Conservation (phyloP, 371 early-diverging fungal genomes). For the Lichtheimia ornata region DNA sequence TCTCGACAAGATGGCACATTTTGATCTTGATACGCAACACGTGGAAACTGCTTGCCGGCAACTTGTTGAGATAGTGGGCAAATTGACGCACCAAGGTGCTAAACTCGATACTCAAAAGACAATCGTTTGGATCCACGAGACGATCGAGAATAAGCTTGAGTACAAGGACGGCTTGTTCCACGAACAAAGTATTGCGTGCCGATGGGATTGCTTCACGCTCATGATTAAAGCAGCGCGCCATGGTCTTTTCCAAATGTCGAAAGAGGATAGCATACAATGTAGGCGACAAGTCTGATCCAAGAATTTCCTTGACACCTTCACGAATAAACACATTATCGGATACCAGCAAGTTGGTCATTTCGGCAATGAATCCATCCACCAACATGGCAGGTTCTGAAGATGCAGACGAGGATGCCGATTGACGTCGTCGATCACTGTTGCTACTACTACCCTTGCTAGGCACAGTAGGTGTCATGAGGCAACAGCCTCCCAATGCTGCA, state of each 20-base stretch:
- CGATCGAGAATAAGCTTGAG: conserved; percentile 83
- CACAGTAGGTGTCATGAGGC: neutral
- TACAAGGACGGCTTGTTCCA: conserved; percentile 83
- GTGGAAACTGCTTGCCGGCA: conserved; percentile 56
- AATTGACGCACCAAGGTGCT: conserved; percentile 73
- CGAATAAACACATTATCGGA: conserved; percentile 82
- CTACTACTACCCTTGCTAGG: conserved; percentile 3
- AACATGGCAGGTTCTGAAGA: conserved; percentile 46
- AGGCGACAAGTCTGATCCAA: conserved; percentile 80
- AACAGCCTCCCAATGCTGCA: conserved; percentile 76
- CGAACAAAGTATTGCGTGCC: conserved; percentile 79
- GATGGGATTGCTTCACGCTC: conserved; percentile 71
- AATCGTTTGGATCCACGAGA: conserved; percentile 65
- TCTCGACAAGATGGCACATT: conserved; percentile 83
- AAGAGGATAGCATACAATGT: conserved; percentile 79
- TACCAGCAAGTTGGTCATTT: conserved; percentile 80
- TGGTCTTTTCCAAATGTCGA: conserved; percentile 67
- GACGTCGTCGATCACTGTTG: conserved; percentile 1
- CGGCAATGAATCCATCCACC: conserved; percentile 77
- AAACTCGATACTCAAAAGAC: conserved; percentile 77
- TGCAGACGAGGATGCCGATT: conserved; percentile 30
- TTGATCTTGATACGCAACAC: conserved; percentile 81
- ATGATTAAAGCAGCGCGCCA: conserved; percentile 69
- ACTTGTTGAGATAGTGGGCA: conserved; percentile 73
- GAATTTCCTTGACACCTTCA: conserved; percentile 84